Percentiles rank a stretch among this genome's conserved stretches.
Evolutionary conservation across 2,329 filamentous ascomycete species (phyloP).

Genomic region (Cladobotryum protrusum): DNA sequence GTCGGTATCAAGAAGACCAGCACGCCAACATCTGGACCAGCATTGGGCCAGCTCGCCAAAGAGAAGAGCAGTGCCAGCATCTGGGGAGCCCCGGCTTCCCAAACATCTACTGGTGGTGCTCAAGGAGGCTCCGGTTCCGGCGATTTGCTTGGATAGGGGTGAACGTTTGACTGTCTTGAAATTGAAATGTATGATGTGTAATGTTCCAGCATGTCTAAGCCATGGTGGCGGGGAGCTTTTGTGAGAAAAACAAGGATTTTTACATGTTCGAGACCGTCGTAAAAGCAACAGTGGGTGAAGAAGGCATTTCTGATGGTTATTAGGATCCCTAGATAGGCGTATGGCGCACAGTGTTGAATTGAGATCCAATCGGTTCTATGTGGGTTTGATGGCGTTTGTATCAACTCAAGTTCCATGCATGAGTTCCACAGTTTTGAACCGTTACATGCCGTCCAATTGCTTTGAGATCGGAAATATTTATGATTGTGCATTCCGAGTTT

Average conservation of each 20-base stretch:
- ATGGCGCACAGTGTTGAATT: constrained; percentile 8
- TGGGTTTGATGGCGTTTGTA: too few relatives aligned
- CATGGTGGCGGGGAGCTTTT: constrained; percentile 2
- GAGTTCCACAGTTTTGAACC: too few relatives aligned
- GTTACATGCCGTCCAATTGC: too few relatives aligned
- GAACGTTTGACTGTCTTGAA: not conserved
- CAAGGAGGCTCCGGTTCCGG: constrained; percentile 36
- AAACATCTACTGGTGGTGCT: constrained; percentile 22
- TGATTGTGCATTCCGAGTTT: too few relatives aligned
- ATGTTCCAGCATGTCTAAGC: constrained; percentile 3
- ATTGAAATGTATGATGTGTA: not conserved
- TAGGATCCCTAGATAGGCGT: constrained; percentile 16
- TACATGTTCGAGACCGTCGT: constrained; percentile 4
- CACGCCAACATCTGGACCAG: constrained; percentile 59
- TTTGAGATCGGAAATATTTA: too few relatives aligned
- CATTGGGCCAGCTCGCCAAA: constrained; percentile 92
- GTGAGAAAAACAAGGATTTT: not conserved
- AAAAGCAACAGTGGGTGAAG: constrained; percentile 2
- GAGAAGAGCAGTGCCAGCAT: constrained; percentile 93
- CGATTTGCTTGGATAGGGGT: constrained; percentile 42
- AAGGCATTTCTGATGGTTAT: constrained; percentile 27
- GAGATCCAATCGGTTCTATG: not conserved
- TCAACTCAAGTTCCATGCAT: too few relatives aligned
- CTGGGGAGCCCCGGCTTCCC: constrained; percentile 67
- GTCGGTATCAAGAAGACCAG: constrained; percentile 67